Percentiles rank a stretch among this genome's conserved stretches.
These are phyloP conservation scores for Kodamaea plutei DNA, from an alignment of 1,139 yeast genomes.

Conservation along the genomic window DNA sequence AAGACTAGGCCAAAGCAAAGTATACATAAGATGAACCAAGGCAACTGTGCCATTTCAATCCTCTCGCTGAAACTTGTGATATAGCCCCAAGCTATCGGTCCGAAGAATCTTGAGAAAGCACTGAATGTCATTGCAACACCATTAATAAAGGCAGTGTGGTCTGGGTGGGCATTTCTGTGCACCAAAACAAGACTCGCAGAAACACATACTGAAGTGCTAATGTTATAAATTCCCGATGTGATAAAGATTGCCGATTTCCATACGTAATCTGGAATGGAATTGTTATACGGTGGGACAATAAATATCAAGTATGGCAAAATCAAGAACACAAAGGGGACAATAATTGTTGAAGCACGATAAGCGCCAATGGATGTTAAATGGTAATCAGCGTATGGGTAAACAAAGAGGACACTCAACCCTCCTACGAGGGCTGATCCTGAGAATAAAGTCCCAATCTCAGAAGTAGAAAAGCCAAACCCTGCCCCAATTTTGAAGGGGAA, in stretches of 20 bases:
- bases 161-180: slow-evolving; percentile 45
- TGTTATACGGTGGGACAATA: slow-evolving; percentile 17
- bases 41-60: slow-evolving; percentile 41
- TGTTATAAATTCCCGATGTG: slow-evolving; percentile 3
- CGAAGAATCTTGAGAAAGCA: slow-evolving; percentile 54
- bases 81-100: slow-evolving; percentile 58
- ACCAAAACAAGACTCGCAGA: slow-evolving; percentile 30
- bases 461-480: slow-evolving; percentile 19
- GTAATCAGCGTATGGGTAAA: slow-evolving; percentile 24
- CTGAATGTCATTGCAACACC: slow-evolving; percentile 47
- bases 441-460: slow-evolving; percentile 21
- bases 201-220: slow-evolving; percentile 7
- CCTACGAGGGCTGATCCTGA: slow-evolving; percentile 25
- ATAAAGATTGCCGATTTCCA: slow-evolving; percentile 1
- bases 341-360: slow-evolving; percentile 18
- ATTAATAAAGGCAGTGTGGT: slow-evolving; percentile 49
- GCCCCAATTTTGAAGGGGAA: slow-evolving; percentile 21
- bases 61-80: slow-evolving; percentile 37
- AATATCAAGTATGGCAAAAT: slow-evolving; percentile 21
- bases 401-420: slow-evolving; percentile 18
- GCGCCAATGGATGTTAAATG: slow-evolving; percentile 19
- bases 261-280: slow-evolving; percentile 10
- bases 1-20: slow-evolving; percentile 23
- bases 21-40: slow-evolving; percentile 46
- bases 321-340: slow-evolving; percentile 22